Evolutionary conservation across 805 yeast species (phyloP).

Genomic region (Saccharomyces jurei): DNA sequence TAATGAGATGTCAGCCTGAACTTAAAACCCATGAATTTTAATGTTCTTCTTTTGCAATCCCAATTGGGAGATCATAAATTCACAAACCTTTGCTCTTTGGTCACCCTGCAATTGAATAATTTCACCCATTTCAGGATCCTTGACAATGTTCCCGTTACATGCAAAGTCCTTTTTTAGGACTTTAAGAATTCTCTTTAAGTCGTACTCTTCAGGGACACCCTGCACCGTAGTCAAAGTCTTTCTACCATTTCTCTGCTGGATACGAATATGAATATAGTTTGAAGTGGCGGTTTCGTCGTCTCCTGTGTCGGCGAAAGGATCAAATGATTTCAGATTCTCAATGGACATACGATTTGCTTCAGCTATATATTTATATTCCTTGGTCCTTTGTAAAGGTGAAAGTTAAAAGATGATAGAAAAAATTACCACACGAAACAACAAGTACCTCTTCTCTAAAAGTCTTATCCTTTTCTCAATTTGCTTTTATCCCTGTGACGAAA

Average conservation of each 20-base stretch:
- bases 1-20: background rate
- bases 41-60: constrained; percentile 91
- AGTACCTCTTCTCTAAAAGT: background rate
- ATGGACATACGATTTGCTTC: constrained; percentile 44
- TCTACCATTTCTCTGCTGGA: constrained; percentile 99
- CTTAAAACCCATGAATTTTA: constrained; percentile 94
- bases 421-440: background rate
- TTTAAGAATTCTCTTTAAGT: constrained; percentile 84
- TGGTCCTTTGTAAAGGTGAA: background rate
- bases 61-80: constrained; percentile 78
- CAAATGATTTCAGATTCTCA: constrained; percentile 82
- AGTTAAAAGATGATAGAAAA: background rate
- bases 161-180: constrained; percentile 97
- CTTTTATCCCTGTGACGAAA: background rate
- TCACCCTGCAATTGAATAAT: constrained; percentile 98
- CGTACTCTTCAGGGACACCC: constrained; percentile 93
- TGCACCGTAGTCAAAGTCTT: constrained; percentile 97
- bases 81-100: constrained; percentile 93
- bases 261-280: constrained; percentile 94
- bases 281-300: constrained; percentile 96
- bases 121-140: constrained; percentile 92
- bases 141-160: constrained; percentile 96
- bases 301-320: constrained; percentile 99
- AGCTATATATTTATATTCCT: background rate
- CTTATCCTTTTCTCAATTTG: background rate